phyloP scores from a whole-genome alignment of 2,329 filamentous ascomycete species.

The Madurella fahalii region DNA sequence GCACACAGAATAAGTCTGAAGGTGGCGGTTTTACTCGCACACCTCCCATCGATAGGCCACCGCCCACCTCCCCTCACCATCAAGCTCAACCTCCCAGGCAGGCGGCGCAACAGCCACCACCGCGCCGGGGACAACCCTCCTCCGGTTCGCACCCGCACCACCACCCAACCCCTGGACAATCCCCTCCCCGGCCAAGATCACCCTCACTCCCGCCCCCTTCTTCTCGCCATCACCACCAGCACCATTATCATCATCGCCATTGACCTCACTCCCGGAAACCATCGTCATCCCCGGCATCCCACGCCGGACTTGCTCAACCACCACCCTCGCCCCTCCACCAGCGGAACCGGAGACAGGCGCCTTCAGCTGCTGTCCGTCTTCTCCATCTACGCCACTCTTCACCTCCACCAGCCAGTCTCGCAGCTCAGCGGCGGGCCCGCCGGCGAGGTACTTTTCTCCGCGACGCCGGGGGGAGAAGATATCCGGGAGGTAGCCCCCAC shows the following conservation, averaged over 20 bases:
- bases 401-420: conserved; percentile 44
- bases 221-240: conserved; percentile 1
- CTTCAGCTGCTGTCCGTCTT: conserved; percentile 15
- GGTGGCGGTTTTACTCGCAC: not conserved
- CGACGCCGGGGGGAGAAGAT: conserved; percentile 37
- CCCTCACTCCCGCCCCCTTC: not conserved
- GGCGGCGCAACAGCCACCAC: conserved; percentile 34
- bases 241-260: not conserved
- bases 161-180: conserved; percentile 10
- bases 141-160: conserved; percentile 24
- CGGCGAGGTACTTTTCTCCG: conserved; percentile 35
- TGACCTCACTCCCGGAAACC: conserved; percentile 17
- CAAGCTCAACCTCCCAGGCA: conserved; percentile 35
- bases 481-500: conserved; percentile 29
- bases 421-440: conserved; percentile 40
- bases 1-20: too few relatives aligned
- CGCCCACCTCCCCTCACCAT: conserved; percentile 30
- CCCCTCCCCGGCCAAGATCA: conserved; percentile 12
- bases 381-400: conserved; percentile 30
- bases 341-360: not conserved
- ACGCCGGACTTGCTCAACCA: conserved; percentile 20
- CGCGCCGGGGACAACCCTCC: conserved; percentile 26
- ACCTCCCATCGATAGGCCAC: conserved; percentile 37
- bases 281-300: conserved; percentile 28
- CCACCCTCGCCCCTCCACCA: conserved; percentile 1